These are phyloP conservation scores for Gnetum montanum DNA, from an alignment of 75 land plant species.

Conservation along the genomic window DNA sequence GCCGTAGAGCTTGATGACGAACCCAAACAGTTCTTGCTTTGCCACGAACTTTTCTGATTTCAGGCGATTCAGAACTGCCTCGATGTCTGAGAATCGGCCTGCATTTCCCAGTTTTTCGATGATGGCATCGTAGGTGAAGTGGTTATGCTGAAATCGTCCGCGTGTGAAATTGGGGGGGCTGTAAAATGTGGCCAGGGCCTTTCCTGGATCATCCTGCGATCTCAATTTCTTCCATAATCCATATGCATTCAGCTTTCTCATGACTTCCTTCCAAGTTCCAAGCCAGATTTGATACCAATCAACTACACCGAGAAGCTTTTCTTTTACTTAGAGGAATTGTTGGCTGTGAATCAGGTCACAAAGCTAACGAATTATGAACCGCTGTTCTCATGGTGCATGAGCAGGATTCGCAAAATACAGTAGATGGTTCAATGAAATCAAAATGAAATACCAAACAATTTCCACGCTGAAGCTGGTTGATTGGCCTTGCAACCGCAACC, in stretches of 20 bases:
- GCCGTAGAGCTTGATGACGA: slow-evolving; percentile 4
- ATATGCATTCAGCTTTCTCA: background rate
- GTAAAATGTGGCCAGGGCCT: background rate
- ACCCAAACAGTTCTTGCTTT: slow-evolving; percentile 3
- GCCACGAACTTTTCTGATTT: background rate
- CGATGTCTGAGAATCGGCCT: slow-evolving; percentile 2
- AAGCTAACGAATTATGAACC: no score
- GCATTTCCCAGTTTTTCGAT: background rate
- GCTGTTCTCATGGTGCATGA: no score
- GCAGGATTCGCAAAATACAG: no score
- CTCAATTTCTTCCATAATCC: background rate
- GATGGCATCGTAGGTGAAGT: slow-evolving; percentile 3
- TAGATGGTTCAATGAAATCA: no score
- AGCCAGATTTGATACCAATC: no score
- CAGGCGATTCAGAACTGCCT: background rate
- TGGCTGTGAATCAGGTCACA: no score
- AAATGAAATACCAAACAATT: no score
- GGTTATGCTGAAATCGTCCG: background rate
- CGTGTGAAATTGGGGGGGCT: no score
- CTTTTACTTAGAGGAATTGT: no score
- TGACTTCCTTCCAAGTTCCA: background rate
- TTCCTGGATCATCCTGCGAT: background rate
- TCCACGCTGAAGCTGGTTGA: no score
- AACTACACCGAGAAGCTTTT: no score
- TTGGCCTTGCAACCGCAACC: no score